Percentiles rank a stretch among this genome's conserved stretches.
phyloP scores from a whole-genome alignment of 257 asterid genomes.

The Leptodermis oblonga region DNA sequence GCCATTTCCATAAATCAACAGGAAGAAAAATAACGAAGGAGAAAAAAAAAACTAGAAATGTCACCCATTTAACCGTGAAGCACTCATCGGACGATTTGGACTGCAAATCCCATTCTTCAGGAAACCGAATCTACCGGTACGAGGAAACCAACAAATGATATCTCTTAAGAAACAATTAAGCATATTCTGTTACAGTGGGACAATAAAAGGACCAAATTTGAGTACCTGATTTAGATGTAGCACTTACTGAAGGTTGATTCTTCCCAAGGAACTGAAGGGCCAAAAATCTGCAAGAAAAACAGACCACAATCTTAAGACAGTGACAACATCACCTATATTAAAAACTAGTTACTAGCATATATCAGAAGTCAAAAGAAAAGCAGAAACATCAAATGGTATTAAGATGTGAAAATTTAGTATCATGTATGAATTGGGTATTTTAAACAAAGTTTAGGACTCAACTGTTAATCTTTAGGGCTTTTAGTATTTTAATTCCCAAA shows the following conservation, averaged over 20 bases:
- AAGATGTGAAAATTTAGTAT: neutral
- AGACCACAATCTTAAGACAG: slow-evolving; percentile 12
- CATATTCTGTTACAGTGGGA: neutral
- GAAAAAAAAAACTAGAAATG: no score
- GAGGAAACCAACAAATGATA: no score
- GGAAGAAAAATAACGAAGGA: no score
- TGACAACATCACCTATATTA: neutral
- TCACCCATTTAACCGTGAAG: no score
- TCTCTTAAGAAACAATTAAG: neutral
- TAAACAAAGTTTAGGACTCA: no score
- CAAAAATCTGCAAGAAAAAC: slow-evolving; percentile 57
- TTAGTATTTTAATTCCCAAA: no score
- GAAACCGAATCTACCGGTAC: no score
- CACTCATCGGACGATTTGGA: no score
- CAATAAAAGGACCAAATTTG: slow-evolving; percentile 10
- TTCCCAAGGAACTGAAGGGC: slow-evolving; percentile 72
- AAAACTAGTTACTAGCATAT: neutral
- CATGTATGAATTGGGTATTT: no score
- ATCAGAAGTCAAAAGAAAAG: neutral
- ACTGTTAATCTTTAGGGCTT: no score
- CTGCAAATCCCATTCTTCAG: no score
- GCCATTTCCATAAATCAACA: no score
- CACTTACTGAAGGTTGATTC: slow-evolving; percentile 44
- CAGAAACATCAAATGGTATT: neutral
- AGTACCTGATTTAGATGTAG: slow-evolving; percentile 54